Evolutionary conservation across 371 early-diverging fungal species (phyloP).

Genomic region (Syncephalis plumigaleata): DNA sequence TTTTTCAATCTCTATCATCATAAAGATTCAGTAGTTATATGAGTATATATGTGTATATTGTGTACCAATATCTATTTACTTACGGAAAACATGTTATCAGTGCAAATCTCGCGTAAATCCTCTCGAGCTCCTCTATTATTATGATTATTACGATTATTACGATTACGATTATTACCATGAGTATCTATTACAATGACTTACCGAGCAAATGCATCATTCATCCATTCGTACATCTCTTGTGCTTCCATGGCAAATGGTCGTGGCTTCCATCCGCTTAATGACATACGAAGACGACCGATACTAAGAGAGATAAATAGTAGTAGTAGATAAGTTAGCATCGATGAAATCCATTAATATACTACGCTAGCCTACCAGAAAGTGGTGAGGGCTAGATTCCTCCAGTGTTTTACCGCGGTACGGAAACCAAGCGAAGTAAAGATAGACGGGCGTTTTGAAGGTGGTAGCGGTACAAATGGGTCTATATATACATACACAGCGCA

Average conservation of each 20-base stretch:
- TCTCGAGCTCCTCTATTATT: constrained; percentile 1
- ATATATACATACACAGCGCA: neutral
- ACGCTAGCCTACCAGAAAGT: neutral
- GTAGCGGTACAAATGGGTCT: neutral
- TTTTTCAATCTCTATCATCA: constrained; percentile 30
- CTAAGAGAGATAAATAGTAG: constrained; percentile 2
- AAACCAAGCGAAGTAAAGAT: neutral
- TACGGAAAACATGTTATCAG: neutral
- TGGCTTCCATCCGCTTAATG: constrained; percentile 5
- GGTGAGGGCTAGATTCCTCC: neutral
- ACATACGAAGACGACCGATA: constrained; percentile 3
- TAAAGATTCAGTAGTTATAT: too few relatives aligned
- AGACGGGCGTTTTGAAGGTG: neutral
- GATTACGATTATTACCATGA: neutral
- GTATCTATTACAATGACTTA: neutral
- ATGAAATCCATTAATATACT: neutral
- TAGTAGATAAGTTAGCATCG: neutral
- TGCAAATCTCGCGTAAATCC: constrained; percentile 1
- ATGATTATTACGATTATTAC: neutral
- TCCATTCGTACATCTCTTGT: constrained; percentile 1
- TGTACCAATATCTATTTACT: too few relatives aligned
- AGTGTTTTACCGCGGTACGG: neutral
- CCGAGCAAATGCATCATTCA: constrained; percentile 6
- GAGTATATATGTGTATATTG: too few relatives aligned
- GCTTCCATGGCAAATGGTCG: constrained; percentile 5